Evolutionary conservation across 192 early-diverging fungal genomes (phyloP).

Genomic region (Jimgerdemannia lactiflua): DNA sequence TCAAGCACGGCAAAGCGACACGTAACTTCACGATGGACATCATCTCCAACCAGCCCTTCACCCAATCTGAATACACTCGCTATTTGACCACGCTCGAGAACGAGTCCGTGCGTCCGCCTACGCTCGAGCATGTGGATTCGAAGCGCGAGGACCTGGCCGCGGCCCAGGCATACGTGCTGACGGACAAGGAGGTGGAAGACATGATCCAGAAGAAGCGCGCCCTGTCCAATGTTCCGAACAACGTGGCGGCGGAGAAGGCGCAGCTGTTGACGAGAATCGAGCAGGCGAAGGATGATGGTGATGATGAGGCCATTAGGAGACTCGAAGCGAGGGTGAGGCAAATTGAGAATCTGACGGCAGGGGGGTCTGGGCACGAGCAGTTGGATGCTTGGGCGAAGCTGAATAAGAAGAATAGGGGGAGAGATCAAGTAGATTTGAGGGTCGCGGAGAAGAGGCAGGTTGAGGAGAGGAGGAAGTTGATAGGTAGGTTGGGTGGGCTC

Average conservation of each 20-base stretch:
- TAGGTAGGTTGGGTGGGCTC: not conserved
- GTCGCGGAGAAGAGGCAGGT: constrained; percentile 31
- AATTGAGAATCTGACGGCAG: constrained; percentile 11
- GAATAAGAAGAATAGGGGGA: constrained; percentile 51
- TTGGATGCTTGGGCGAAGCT: constrained; percentile 51
- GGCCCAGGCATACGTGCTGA: constrained; percentile 60
- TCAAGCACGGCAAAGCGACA: constrained; percentile 68
- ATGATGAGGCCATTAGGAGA: constrained; percentile 41
- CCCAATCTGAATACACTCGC: constrained; percentile 57
- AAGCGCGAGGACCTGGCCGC: constrained; percentile 53
- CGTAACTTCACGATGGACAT: constrained; percentile 72
- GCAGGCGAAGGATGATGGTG: constrained; percentile 44
- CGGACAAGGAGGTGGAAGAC: constrained; percentile 55
- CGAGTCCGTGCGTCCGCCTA: constrained; percentile 45
- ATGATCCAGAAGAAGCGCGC: constrained; percentile 61
- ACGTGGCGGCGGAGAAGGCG: constrained; percentile 42
- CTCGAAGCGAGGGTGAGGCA: constrained; percentile 34
- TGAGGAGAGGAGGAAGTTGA: constrained; percentile 21
- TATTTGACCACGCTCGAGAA: constrained; percentile 48
- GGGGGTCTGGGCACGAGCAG: constrained; percentile 22
- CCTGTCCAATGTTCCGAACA: constrained; percentile 29
- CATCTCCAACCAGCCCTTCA: constrained; percentile 70
- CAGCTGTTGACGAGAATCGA: constrained; percentile 44
- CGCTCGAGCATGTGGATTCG: constrained; percentile 44
- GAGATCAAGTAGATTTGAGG: constrained; percentile 42